Evolutionary conservation across 345 rosid genomes (phyloP), one percentile per base, ranked within the genome.

Genomic region (Clausena lansium): DNA sequence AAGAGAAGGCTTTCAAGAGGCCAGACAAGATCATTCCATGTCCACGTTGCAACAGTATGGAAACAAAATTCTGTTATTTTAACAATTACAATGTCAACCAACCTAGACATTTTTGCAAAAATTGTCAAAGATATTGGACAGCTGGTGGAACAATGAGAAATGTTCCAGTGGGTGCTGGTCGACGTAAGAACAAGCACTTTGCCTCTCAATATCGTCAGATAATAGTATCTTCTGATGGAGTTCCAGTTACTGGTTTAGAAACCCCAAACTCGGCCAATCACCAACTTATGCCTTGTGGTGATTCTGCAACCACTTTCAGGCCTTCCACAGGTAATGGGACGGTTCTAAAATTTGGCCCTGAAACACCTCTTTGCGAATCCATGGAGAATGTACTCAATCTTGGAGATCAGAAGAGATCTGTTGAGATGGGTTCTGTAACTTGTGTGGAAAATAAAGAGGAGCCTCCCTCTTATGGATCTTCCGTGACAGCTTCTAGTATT

Each of bases 41-140:
- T 82, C 97, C 93, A 2, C 85, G 97, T 76, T 92, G 97, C 90
- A 86, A 86, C 85, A 92, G 97, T 59, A 83, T 86, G 38, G 94
- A 92, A 55, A 92, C 97, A 1, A 92, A 92, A 78, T 92, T 92
- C 75, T 92, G 97, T 80, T 92, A 92, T 80, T 92, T 92, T 73
- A 92, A 92, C 75, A 92, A 92, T 81, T 92, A 92, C 79, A 92
- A 88, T 54, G 97, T 92, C 58, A 90, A 92, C 81, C 97, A 92
- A 80, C 97, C 97, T 7, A 84, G 97, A 71, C 94, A 92, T 81
- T 92, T 92, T 77, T 92, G 97, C 85, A 90, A 88, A 88, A 90
- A 90, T 71, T 92, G 97, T 81, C 97, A 92, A 75, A 90, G 97
- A 79, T 92, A 92, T 81, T 92, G 97, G 97, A 92, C 97, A 19